Base-by-base conservation (phyloP, 495 filamentous ascomycete genomes). In the Daldinia grandis region DNA sequence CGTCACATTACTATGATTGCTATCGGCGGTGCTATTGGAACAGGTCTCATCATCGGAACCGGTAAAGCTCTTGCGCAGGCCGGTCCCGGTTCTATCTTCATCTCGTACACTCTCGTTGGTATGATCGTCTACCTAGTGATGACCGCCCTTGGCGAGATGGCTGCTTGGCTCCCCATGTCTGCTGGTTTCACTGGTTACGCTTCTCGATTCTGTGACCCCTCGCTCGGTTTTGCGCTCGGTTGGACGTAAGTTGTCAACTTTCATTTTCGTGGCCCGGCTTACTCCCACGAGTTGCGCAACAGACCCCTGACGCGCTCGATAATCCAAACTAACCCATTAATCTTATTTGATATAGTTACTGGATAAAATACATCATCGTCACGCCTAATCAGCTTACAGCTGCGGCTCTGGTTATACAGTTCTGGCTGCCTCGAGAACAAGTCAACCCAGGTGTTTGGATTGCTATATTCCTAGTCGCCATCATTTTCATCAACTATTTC, bases 11-110 rank as follows among this genome's bases (percentile, higher is more conserved):
- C 89, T 70, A 88, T 93, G 87, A 94, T 96, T 84, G 93, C 92
- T 4, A 93, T 96, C 71, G 92, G 93, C 28, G 91, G 91, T 51
- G 92, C 93, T 10, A 92, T 96, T 68, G 92, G 92, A 66, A 93
- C 91, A 33, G 90, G 88, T 24, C 76, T 78, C n/a, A 81, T 80
- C 38, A 77, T 80, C 62, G 80, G 83, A 35, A 91, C 88, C 53
- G 89, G 89, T 31, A 80, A 84, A 68, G 86, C 87, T 17, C 86
- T 92, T 28, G 85, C 88, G 30, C 80, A 83, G 75, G 89, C 86
- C 66, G 91, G 92, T 50, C 94, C 94, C 31, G 93, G 82, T 14
- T 82, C 91, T 56, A 86, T 92, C 31, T 79, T 93, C 35, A 91
- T 93, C 69, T 90, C 90, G 0, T 87, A 86, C 73, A 59, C 78